phyloP scores from a whole-genome alignment of 1,284 basidiomycete genomes.

The Irpex sp. region DNA sequence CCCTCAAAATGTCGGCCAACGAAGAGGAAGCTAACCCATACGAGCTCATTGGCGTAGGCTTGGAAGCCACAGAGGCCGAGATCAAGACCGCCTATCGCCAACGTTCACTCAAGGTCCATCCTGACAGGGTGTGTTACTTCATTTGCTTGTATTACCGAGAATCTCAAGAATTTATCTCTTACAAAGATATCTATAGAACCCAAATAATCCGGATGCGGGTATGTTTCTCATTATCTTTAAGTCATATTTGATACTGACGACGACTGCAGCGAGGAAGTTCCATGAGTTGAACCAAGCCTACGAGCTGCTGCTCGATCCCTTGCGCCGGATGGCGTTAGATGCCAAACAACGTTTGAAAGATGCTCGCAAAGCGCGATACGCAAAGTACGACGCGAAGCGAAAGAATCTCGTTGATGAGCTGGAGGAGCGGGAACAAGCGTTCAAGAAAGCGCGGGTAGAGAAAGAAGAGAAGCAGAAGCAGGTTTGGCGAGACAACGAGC shows the following conservation, averaged over 20 bases:
- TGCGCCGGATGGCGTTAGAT: conserved; percentile 81
- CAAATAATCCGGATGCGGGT: conserved; percentile 78
- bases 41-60: conserved; percentile 63
- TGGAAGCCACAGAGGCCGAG: conserved; percentile 77
- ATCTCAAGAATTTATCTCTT: conserved; percentile 18
- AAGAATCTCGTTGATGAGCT: conserved; percentile 83
- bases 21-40: conserved; percentile 70
- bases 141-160: conserved; percentile 15
- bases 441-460: conserved; percentile 70
- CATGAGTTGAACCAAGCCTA: conserved; percentile 86
- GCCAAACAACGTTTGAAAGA: conserved; percentile 73
- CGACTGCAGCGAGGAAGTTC: conserved; percentile 67
- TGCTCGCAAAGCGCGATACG: conserved; percentile 69
- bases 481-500: conserved; percentile 63
- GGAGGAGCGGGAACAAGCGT: conserved; percentile 76
- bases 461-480: conserved; percentile 55
- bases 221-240: conserved; percentile 12
- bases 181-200: conserved; percentile 50
- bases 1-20: conserved; percentile 17
- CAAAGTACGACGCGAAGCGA: conserved; percentile 76
- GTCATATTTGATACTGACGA: not conserved
- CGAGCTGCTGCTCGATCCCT: conserved; percentile 80
- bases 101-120: conserved; percentile 84
- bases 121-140: conserved; percentile 66
- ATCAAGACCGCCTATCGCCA: conserved; percentile 84